phyloP scores from a whole-genome alignment of 78 protist species.

The Chrysochromulina tobinii region DNA sequence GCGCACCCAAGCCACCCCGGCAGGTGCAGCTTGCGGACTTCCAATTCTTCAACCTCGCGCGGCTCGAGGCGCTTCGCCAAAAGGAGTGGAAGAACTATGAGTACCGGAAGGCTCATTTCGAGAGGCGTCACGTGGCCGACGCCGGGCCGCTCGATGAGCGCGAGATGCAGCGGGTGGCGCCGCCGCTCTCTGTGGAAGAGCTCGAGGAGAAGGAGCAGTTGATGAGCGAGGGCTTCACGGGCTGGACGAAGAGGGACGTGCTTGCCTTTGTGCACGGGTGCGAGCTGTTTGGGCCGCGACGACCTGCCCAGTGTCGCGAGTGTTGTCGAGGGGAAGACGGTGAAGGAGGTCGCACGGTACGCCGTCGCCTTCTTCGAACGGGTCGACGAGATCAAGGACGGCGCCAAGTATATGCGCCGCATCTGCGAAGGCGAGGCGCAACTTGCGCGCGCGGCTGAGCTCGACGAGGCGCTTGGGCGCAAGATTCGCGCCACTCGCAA shows the following conservation, averaged over 20 bases:
- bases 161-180: not conserved
- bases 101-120: not conserved
- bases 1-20: not conserved
- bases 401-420: constrained; percentile 42
- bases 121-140: not conserved
- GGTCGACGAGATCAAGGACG: constrained; percentile 45
- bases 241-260: constrained; percentile 71
- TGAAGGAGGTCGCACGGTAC: constrained; percentile 62
- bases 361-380: constrained; percentile 56
- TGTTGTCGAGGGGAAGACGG: constrained; percentile 63
- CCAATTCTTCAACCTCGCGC: constrained; percentile 20
- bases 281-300: constrained; percentile 70
- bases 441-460: too few species aligned
- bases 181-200: constrained; percentile 52
- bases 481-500: too few species aligned
- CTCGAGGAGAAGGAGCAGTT: constrained; percentile 41
- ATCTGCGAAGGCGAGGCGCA: constrained; percentile 71
- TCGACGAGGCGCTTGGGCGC: too few species aligned
- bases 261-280: constrained; percentile 60
- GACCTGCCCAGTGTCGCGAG: constrained; percentile 43
- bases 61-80: not conserved
- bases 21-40: not conserved
- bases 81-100: constrained; percentile 40
- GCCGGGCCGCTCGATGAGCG: not conserved
- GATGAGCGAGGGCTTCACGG: constrained; percentile 52